These are phyloP conservation scores for Candida freyschussii DNA, from an alignment of 1,139 yeast genomes.

Conservation along the genomic window DNA sequence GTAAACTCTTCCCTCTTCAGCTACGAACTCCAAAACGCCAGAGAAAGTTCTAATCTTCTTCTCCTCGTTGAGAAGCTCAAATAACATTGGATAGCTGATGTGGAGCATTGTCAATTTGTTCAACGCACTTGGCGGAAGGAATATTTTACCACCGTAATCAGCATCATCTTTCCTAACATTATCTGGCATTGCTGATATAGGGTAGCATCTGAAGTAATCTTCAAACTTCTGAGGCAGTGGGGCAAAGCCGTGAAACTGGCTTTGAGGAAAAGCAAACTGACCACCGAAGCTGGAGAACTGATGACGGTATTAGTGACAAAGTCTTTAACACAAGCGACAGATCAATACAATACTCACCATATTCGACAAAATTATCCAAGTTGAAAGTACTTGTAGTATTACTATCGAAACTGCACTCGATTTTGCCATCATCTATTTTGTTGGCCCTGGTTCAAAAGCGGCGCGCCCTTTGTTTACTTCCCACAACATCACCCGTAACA, in stretches of 20 bases:
- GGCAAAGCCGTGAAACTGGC: conserved; percentile 23
- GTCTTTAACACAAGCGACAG: no score
- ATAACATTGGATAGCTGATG: conserved; percentile 93
- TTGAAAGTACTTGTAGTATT: no score
- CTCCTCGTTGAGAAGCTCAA: conserved; percentile 69
- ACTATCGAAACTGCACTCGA: no score
- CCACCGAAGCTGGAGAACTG: conserved; percentile 34
- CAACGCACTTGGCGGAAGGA: conserved; percentile 89
- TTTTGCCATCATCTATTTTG: no score
- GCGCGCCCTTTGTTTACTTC: no score
- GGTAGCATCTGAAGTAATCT: conserved; percentile 89
- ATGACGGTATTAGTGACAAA: neutral
- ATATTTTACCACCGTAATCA: conserved; percentile 95
- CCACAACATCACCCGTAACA: conserved; percentile 1
- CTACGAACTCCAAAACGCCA: conserved; percentile 93
- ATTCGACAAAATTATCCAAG: no score
- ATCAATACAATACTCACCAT: no score
- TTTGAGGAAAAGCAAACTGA: conserved; percentile 17
- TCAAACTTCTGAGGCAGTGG: conserved; percentile 46
- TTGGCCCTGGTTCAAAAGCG: no score
- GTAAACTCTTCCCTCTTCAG: conserved; percentile 95
- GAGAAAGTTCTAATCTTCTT: conserved; percentile 63
- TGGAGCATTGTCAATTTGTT: conserved; percentile 83
- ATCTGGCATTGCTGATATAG: conserved; percentile 89
- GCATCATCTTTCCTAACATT: conserved; percentile 71